These are phyloP conservation scores for Penicillium sp. DNA, from an alignment of 2,329 filamentous ascomycete species.

Conservation along the genomic window DNA sequence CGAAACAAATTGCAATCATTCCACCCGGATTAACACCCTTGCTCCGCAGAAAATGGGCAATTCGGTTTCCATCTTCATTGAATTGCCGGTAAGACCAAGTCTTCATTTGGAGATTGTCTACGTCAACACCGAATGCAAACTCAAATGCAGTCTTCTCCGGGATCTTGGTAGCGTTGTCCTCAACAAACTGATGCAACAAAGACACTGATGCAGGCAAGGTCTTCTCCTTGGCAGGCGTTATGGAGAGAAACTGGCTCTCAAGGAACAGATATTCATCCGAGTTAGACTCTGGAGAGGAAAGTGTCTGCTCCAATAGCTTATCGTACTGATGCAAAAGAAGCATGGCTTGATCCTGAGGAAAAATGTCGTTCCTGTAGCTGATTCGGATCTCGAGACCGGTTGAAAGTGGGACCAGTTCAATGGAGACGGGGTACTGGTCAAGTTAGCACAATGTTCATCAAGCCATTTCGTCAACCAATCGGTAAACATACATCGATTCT, in stretches of 20 bases:
- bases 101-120: slow-evolving; percentile 47
- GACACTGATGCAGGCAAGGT: slow-evolving; percentile 58
- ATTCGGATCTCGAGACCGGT: slow-evolving; percentile 62
- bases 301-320: slow-evolving; percentile 59
- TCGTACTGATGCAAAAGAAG: slow-evolving; percentile 73
- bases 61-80: slow-evolving; percentile 67
- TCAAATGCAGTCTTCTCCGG: slow-evolving; percentile 71
- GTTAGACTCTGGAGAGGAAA: slow-evolving; percentile 48
- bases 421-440: slow-evolving; percentile 67
- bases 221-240: slow-evolving; percentile 61
- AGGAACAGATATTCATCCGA: slow-evolving; percentile 42
- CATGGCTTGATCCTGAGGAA: slow-evolving; percentile 68
- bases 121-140: slow-evolving; percentile 64
- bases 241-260: slow-evolving; percentile 53
- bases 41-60: slow-evolving; percentile 64
- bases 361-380: slow-evolving; percentile 62
- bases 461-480: background rate
- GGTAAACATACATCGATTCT: slow-evolving; percentile 58
- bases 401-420: slow-evolving; percentile 68
- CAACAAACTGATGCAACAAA: slow-evolving; percentile 77
- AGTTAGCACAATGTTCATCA: slow-evolving; percentile 8
- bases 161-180: slow-evolving; percentile 55
- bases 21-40: slow-evolving; percentile 55
- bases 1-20: slow-evolving; percentile 75
- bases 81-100: slow-evolving; percentile 76